phyloP scores from a whole-genome alignment of 2,329 filamentous ascomycete species.

The Gaeumannomyces tritici region DNA sequence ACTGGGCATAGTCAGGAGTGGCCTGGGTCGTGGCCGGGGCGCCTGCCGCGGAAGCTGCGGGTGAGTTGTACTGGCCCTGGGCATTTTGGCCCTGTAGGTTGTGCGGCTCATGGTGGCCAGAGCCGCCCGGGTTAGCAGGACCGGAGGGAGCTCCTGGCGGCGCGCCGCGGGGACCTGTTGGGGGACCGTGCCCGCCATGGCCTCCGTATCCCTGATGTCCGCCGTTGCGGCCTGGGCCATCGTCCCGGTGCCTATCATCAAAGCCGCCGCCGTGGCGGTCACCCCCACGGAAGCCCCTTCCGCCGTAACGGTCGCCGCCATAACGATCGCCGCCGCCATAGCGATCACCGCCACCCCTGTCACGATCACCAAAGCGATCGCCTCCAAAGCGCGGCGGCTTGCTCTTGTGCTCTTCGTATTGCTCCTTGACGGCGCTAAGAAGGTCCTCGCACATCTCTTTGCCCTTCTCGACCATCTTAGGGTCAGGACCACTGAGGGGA shows the following conservation, averaged over 20 bases:
- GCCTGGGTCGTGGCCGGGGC: not conserved
- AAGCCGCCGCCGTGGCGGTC: not conserved
- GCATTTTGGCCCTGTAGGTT: no score
- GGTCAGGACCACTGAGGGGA: conserved; percentile 65
- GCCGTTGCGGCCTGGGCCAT: not conserved
- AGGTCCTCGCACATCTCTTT: conserved; percentile 86
- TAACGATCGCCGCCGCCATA: not conserved
- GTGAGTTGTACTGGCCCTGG: not conserved
- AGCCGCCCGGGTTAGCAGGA: not conserved
- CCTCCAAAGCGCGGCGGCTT: conserved; percentile 61
- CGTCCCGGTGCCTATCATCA: not conserved
- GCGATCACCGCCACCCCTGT: conserved; percentile 9
- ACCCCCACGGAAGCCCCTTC: not conserved
- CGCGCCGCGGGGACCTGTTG: not conserved
- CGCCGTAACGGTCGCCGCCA: not conserved
- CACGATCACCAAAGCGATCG: conserved; percentile 33
- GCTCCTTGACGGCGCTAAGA: conserved; percentile 73
- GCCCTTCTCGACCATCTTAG: conserved; percentile 74
- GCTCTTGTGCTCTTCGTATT: conserved; percentile 87
- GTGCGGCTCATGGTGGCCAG: not conserved
- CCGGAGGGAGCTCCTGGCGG: not conserved
- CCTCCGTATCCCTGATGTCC: not conserved
- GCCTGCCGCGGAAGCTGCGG: not conserved
- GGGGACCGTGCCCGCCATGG: not conserved
- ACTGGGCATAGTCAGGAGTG: not conserved